A percentile compares a stretch with the other conserved stretches of the same genome.
Evolutionary conservation across 352 stramenopile genomes (phyloP).

Genomic region (Phytophthora sojae): DNA sequence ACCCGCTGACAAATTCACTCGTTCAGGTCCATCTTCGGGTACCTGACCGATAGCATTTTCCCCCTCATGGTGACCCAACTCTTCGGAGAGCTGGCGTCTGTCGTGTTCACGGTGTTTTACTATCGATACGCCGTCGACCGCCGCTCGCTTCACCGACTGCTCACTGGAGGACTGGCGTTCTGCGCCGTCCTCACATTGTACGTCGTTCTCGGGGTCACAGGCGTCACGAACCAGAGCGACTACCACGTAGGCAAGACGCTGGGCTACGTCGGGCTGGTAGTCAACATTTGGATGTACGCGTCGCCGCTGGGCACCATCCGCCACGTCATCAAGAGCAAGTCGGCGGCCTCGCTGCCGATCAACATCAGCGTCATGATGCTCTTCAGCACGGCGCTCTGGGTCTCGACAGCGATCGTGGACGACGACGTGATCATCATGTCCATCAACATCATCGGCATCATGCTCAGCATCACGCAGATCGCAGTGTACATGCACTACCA

Average conservation of each 20-base stretch:
- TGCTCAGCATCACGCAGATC: conserved; percentile 34
- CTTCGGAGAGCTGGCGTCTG: conserved; percentile 20
- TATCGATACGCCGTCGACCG: conserved; percentile 16
- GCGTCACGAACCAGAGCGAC: conserved; percentile 38
- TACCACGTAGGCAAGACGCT: conserved; percentile 36
- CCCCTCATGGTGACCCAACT: conserved; percentile 31
- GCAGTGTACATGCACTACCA: conserved; percentile 21
- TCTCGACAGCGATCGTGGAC: conserved; percentile 22
- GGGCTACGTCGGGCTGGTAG: conserved; percentile 34
- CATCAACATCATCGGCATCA: conserved; percentile 23
- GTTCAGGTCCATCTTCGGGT: conserved; percentile 32
- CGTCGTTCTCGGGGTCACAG: conserved; percentile 32
- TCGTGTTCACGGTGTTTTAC: conserved; percentile 30
- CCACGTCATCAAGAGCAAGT: conserved; percentile 27
- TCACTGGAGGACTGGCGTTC: conserved; percentile 6
- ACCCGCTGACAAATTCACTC: too few species aligned
- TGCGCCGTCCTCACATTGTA: conserved; percentile 35
- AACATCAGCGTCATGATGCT: conserved; percentile 32
- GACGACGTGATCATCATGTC: conserved; percentile 36
- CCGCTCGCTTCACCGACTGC: conserved; percentile 7
- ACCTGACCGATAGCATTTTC: conserved; percentile 33
- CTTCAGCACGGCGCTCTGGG: conserved; percentile 29
- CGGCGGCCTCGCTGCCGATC: conserved; percentile 30
- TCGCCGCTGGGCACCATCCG: conserved; percentile 34
- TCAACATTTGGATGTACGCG: conserved; percentile 39